These are phyloP conservation scores for Pestalotiopsis sp. DNA, from an alignment of 2,329 filamentous ascomycete genomes.

Conservation along the genomic window DNA sequence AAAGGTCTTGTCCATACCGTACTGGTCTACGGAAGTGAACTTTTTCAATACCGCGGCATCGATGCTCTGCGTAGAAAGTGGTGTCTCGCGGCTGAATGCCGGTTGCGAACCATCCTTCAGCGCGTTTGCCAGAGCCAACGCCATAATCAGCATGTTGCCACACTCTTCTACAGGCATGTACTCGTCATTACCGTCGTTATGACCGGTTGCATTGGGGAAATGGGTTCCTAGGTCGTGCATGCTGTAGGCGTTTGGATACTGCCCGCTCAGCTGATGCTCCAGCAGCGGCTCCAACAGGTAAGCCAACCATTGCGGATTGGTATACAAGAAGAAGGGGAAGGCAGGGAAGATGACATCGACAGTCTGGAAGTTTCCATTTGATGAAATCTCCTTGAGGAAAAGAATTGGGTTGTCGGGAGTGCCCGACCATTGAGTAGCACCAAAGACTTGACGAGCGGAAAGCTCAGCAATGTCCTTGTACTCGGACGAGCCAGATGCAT, in stretches of 20 bases:
- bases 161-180: slow-evolving; percentile 79
- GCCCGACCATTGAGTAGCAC: slow-evolving; percentile 75
- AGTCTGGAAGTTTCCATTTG: slow-evolving; percentile 82
- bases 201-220: slow-evolving; percentile 78
- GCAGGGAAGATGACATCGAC: slow-evolving; percentile 87
- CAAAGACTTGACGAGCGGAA: slow-evolving; percentile 78
- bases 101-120: slow-evolving; percentile 63
- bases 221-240: slow-evolving; percentile 76
- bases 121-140: slow-evolving; percentile 75
- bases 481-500: slow-evolving; percentile 71
- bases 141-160: slow-evolving; percentile 79
- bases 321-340: slow-evolving; percentile 86
- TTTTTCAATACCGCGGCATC: slow-evolving; percentile 17
- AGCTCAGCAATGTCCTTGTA: slow-evolving; percentile 79
- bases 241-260: slow-evolving; percentile 81
- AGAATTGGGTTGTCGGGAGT: slow-evolving; percentile 72
- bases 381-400: slow-evolving; percentile 86
- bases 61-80: slow-evolving; percentile 20
- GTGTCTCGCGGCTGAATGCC: slow-evolving; percentile 55
- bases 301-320: slow-evolving; percentile 78
- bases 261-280: slow-evolving; percentile 79
- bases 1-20: slow-evolving; percentile 63
- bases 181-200: slow-evolving; percentile 69
- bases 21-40: slow-evolving; percentile 24
- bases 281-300: slow-evolving; percentile 80